A percentile compares a stretch with the other conserved stretches of the same genome.
Conservation (phyloP, 2,329 filamentous ascomycete genomes). For the Rhexocercosporidium sp. region DNA sequence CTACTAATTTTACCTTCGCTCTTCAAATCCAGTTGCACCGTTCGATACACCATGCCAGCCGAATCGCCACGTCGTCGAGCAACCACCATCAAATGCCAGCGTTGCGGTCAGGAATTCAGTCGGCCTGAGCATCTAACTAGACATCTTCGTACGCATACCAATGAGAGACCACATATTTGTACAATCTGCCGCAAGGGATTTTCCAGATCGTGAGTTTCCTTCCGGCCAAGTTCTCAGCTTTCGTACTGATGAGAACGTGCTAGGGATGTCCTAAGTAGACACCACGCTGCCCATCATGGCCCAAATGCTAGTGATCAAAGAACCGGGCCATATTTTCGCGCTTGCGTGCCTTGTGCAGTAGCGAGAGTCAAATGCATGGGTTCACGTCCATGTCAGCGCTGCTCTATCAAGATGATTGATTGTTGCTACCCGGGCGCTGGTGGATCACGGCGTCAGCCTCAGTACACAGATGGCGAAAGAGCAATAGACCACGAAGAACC, state of each 20-base stretch:
- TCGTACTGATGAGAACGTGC: not conserved
- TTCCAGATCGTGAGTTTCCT: conserved; percentile 3
- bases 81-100: not conserved
- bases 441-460: not conserved
- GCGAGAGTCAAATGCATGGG: conserved; percentile 12
- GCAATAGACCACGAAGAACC: not conserved
- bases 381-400: conserved; percentile 7
- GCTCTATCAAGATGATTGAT: not conserved
- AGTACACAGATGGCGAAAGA: not conserved
- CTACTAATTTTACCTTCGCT: no score
- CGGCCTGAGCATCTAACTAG: conserved; percentile 11
- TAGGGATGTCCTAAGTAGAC: conserved; percentile 8
- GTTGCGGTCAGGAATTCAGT: not conserved
- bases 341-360: conserved; percentile 7
- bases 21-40: not conserved
- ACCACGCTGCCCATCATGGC: conserved; percentile 5
- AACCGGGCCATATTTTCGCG: not conserved
- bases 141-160: conserved; percentile 15
- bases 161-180: conserved; percentile 3
- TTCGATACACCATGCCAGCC: not conserved
- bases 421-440: not conserved
- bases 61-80: not conserved
- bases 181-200: not conserved
- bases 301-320: not conserved
- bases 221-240: not conserved